Base-by-base conservation (phyloP, 768 basidiomycete genomes). In the Kwoniella botswanensis region DNA sequence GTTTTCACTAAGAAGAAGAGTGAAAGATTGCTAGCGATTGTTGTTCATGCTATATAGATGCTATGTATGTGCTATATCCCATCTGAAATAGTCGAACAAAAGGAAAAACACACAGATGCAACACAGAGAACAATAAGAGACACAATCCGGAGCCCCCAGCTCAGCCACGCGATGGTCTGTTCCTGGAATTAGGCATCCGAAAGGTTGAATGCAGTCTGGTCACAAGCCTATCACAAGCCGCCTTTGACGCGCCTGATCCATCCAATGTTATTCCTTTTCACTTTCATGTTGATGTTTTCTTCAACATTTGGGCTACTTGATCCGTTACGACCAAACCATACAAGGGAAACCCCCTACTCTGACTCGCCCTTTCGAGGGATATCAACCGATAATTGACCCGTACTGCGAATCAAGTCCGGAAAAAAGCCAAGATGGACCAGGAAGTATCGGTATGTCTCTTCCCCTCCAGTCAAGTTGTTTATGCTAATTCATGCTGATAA, bases 191-290 rank as follows among this genome's bases (percentile, higher is more conserved):
- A 56, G 54, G 54, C 54, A 56, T 53, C 52, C 52, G 15, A 17
- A 11, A 56, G 10, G 13, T n/a, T 12, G 5, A 6, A 26, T 55
- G 3, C 54, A 11, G 54, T n/a, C 18, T 50, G 13, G 0, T 55
- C 5, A 22, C 54, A n/a, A 55, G 54, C 54, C 54, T 55, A n/a
- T 55, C 4, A 22, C 4, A 24, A 55, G 5, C 24, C 11, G 5
- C 22, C 15, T 3, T 41, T 13, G 22, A 46, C 67, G 67, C 58
- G 59, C 59, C 67, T 68, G 18, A 17, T 9, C 11, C 22, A 17
- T 24, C 22, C 50, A 43, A 68, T 68, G 67, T 60, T 68, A 59
- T 61, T 68, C 58, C 57, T 68, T 62, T 65, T 42, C 63, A 22
- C 5, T 22, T 22, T 56, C 58, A 22, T 59, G 26, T 59, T 41